phyloP scores from a whole-genome alignment of 2,329 filamentous ascomycete genomes.

The Talaromyces sp. region DNA sequence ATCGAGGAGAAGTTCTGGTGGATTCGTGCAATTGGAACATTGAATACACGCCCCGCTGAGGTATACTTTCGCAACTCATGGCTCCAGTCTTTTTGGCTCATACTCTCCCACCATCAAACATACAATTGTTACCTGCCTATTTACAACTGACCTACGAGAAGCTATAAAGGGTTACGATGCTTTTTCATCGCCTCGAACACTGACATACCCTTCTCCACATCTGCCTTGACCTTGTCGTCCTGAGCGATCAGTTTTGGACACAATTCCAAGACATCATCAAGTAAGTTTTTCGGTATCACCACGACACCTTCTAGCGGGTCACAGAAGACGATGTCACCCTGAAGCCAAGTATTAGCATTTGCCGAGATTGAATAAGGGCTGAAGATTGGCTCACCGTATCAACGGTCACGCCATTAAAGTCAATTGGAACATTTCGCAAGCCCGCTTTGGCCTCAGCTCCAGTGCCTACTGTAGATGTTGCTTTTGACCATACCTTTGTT shows the following conservation, averaged over 20 bases:
- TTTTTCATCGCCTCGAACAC: slow-evolving; percentile 67
- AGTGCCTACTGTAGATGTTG: slow-evolving; percentile 47
- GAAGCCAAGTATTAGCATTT: background rate
- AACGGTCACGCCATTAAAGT: slow-evolving; percentile 43
- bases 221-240: slow-evolving; percentile 62
- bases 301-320: slow-evolving; percentile 70
- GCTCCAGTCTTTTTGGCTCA: background rate
- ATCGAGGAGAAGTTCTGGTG: background rate
- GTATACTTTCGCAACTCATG: background rate
- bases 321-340: slow-evolving; percentile 68
- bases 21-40: background rate
- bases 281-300: slow-evolving; percentile 61
- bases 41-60: background rate
- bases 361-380: background rate
- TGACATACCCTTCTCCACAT: slow-evolving; percentile 61
- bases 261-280: slow-evolving; percentile 61
- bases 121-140: background rate
- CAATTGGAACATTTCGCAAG: slow-evolving; percentile 42
- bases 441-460: slow-evolving; percentile 46
- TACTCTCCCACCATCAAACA: background rate
- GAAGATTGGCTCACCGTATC: slow-evolving; percentile 36
- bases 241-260: slow-evolving; percentile 54
- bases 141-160: background rate
- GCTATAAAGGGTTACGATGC: slow-evolving; percentile 41
- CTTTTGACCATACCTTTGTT: slow-evolving; percentile 44